These are phyloP conservation scores for Huntiella abstrusa DNA, from an alignment of 2,329 filamentous ascomycete genomes.

Conservation along the genomic window DNA sequence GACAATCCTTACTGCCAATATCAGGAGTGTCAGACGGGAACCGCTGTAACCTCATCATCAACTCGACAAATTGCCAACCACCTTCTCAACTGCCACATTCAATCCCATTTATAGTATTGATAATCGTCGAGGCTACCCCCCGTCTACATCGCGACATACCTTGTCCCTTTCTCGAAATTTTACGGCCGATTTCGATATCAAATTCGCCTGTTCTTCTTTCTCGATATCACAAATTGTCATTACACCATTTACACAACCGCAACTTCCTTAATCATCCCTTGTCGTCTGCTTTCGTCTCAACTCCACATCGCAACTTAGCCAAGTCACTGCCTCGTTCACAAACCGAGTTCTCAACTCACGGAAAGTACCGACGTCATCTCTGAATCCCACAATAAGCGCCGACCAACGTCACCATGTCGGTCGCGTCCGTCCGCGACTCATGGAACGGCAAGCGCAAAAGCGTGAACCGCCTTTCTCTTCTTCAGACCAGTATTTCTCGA, in stretches of 20 bases:
- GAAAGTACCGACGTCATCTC: background rate
- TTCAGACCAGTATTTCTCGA: constrained; percentile 11
- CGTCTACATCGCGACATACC: background rate
- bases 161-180: background rate
- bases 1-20: too few species aligned
- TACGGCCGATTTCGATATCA: too few species aligned
- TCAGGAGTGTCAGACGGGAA: too few species aligned
- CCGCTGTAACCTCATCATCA: background rate
- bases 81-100: background rate
- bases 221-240: too few species aligned
- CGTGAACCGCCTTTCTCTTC: constrained; percentile 12
- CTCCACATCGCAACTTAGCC: background rate
- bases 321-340: background rate
- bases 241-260: background rate
- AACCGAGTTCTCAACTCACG: background rate
- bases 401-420: constrained; percentile 9
- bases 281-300: background rate
- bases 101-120: background rate
- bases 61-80: background rate
- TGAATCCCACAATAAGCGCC: background rate
- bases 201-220: too few species aligned
- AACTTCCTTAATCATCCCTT: background rate
- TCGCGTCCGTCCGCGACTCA: constrained; percentile 9
- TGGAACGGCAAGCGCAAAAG: constrained; percentile 9
- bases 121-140: background rate